These are phyloP conservation scores for Eucalyptus victrix DNA, from an alignment of 345 rosid genomes.

Conservation along the genomic window DNA sequence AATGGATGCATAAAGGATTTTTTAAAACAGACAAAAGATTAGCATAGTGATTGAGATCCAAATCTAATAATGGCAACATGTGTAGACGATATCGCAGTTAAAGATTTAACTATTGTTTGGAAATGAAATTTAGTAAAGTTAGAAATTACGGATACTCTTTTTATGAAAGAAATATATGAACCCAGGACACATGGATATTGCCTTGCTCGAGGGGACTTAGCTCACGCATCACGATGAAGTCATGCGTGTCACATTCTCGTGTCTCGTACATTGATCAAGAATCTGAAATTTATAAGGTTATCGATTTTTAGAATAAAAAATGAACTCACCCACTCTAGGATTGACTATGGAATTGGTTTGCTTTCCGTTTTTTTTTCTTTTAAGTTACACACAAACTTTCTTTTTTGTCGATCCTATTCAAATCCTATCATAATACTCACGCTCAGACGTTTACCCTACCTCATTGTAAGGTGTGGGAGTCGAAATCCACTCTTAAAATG, in stretches of 20 bases:
- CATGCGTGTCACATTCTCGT: neutral
- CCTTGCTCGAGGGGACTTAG: fast-evolving
- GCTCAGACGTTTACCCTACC: no score
- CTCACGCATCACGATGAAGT: neutral
- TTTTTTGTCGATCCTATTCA: no score
- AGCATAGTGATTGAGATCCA: neutral
- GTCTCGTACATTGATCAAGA: neutral
- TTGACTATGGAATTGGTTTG: neutral
- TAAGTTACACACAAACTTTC: neutral
- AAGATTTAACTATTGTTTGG: neutral
- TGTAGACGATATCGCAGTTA: fast-evolving
- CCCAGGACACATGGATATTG: fast-evolving
- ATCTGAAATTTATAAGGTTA: neutral
- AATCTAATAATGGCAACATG: neutral
- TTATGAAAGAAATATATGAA: no score
- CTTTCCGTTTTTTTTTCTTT: neutral
- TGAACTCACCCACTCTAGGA: fast-evolving
- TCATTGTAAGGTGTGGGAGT: no score
- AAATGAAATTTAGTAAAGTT: neutral
- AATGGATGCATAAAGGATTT: neutral
- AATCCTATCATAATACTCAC: no score
- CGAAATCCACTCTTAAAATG: no score
- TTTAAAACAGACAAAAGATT: neutral
- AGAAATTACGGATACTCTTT: fast-evolving
- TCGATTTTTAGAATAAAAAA: neutral